Evolutionary conservation across 495 filamentous ascomycete genomes (phyloP).

Genomic region (Penicillium verhagenii): DNA sequence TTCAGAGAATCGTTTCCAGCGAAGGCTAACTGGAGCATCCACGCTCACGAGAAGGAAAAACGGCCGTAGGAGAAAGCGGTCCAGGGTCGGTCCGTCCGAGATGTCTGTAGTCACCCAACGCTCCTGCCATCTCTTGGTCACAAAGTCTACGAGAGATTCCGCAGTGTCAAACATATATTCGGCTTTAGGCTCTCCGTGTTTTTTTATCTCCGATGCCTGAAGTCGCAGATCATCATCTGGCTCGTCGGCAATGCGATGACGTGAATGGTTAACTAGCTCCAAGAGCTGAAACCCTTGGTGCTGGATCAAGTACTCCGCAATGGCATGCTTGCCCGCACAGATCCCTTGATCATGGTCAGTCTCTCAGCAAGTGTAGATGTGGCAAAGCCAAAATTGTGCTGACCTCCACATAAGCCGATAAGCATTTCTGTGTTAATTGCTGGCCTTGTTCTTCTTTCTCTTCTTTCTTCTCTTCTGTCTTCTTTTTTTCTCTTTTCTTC

Average conservation of each 20-base stretch:
- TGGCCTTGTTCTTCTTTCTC: too few species aligned
- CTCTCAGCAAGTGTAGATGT: slow-evolving; percentile 3
- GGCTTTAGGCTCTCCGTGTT: slow-evolving; percentile 21
- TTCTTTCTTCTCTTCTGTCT: too few species aligned
- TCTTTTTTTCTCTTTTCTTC: neutral
- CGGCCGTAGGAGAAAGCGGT: slow-evolving; percentile 72
- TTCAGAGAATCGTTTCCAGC: slow-evolving; percentile 71
- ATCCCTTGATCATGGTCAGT: slow-evolving; percentile 58
- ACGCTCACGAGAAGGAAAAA: slow-evolving; percentile 92
- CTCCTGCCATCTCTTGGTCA: slow-evolving; percentile 79
- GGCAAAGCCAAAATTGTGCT: slow-evolving; percentile 20
- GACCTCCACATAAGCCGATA: slow-evolving; percentile 90
- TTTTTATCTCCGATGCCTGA: slow-evolving; percentile 27
- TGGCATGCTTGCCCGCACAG: slow-evolving; percentile 83
- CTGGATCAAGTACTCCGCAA: slow-evolving; percentile 77
- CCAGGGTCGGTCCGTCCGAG: slow-evolving; percentile 62
- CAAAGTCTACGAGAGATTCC: slow-evolving; percentile 71
- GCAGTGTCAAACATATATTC: slow-evolving; percentile 52
- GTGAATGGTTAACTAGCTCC: slow-evolving; percentile 26
- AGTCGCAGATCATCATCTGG: slow-evolving; percentile 31
- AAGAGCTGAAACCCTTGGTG: slow-evolving; percentile 67
- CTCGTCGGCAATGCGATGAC: slow-evolving; percentile 21
- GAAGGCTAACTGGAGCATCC: slow-evolving; percentile 79
- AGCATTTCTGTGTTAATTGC: slow-evolving; percentile 83
- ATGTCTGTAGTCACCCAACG: slow-evolving; percentile 84